Conservation (phyloP, 129 eudicot species). For the Lonicera japonica region DNA sequence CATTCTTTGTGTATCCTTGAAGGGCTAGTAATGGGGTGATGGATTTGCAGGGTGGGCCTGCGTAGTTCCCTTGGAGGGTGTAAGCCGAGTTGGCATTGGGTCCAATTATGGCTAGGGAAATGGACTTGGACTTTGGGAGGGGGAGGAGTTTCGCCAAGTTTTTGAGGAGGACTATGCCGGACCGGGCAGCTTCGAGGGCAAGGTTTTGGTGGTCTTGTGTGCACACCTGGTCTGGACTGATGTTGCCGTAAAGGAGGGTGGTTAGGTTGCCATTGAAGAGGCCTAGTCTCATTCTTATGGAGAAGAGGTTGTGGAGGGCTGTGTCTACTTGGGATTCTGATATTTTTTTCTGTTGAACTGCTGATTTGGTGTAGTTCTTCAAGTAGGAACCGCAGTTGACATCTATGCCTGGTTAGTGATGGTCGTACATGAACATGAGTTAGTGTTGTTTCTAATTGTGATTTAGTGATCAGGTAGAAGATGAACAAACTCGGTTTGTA, state of each 20-base stretch:
- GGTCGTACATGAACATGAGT: too few relatives aligned
- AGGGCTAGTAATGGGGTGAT: constrained; percentile 54
- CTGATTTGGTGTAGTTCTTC: constrained; percentile 74
- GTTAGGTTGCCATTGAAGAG: constrained; percentile 68
- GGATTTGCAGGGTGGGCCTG: constrained; percentile 80
- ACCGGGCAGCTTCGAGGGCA: constrained; percentile 88
- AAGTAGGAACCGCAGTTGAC: constrained; percentile 78
- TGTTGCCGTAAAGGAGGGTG: constrained; percentile 37
- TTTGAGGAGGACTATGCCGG: constrained; percentile 81
- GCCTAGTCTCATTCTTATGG: constrained; percentile 80
- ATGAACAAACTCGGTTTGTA: too few relatives aligned
- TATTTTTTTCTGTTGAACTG: constrained; percentile 55
- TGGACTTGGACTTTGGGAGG: constrained; percentile 37
- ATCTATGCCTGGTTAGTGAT: constrained; percentile 66
- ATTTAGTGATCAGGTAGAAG: too few relatives aligned
- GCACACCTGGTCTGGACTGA: constrained; percentile 64
- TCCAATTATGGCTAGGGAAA: constrained; percentile 77
- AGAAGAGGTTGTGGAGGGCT: constrained; percentile 80
- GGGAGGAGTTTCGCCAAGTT: constrained; percentile 78
- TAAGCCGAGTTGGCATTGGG: constrained; percentile 67
- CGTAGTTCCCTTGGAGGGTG: constrained; percentile 79
- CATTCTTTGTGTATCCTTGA: constrained; percentile 31
- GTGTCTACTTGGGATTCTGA: constrained; percentile 58
- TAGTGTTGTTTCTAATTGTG: too few relatives aligned
- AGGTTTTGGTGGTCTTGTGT: constrained; percentile 56